These are phyloP conservation scores for Trichoderma atrobrunneum DNA, from an alignment of 2,329 filamentous ascomycete species.

Conservation along the genomic window DNA sequence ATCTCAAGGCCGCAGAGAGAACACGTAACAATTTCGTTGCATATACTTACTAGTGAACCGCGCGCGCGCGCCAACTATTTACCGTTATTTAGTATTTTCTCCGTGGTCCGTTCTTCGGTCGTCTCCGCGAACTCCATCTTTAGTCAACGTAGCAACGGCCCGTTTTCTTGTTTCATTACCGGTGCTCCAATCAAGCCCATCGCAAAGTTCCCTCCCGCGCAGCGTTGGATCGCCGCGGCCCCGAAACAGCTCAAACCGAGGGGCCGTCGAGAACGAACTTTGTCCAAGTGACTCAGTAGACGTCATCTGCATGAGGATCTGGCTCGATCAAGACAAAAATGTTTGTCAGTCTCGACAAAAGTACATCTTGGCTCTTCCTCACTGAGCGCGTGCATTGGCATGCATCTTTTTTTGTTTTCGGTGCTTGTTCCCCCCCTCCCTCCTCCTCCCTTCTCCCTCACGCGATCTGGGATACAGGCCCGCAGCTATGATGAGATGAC, in stretches of 20 bases:
- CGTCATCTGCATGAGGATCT: not conserved
- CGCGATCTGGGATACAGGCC: constrained; percentile 7
- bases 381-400: not conserved
- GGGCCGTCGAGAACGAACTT: not conserved
- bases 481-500: constrained; percentile 7
- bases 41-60: not conserved
- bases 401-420: not conserved
- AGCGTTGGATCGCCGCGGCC: constrained; percentile 5
- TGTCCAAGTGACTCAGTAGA: not conserved
- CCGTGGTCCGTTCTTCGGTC: not conserved
- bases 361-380: not conserved
- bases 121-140: not conserved
- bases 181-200: not conserved
- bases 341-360: not conserved
- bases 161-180: not conserved
- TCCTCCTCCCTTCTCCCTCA: not conserved
- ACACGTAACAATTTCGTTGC: not conserved
- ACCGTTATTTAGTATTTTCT: not conserved
- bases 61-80: not conserved
- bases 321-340: not conserved
- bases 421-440: not conserved
- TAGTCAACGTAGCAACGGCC: not conserved
- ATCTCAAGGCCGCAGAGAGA: not conserved
- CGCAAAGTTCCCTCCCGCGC: not conserved
- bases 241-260: not conserved